Conservation (phyloP, 1,284 basidiomycete species). For the Malassezia restricta region DNA sequence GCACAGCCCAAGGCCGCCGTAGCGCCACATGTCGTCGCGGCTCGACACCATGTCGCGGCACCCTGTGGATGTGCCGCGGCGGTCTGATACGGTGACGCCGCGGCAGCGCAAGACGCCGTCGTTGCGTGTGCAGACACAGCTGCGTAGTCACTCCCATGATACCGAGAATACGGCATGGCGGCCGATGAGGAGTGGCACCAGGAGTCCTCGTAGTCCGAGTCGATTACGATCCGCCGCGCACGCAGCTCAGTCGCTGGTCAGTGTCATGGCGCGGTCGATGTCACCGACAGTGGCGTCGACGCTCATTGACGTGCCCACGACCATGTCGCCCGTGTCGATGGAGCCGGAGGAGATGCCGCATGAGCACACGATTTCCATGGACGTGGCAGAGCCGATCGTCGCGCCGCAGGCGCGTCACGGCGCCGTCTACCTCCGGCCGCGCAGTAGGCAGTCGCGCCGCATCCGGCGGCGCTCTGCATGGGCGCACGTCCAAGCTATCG, state of each 20-base stretch:
- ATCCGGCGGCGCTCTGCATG: background rate
- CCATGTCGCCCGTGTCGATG: constrained; percentile 5
- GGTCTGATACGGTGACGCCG: background rate
- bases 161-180: background rate
- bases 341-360: background rate
- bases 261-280: constrained; percentile 24
- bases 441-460: background rate
- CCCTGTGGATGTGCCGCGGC: background rate
- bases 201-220: background rate
- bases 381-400: background rate
- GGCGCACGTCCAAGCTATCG: background rate
- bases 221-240: constrained; percentile 21
- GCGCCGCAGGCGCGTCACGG: constrained; percentile 15
- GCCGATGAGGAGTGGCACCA: no score
- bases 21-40: background rate
- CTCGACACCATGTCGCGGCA: background rate
- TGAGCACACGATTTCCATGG: constrained; percentile 10
- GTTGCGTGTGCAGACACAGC: constrained; percentile 1
- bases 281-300: constrained; percentile 15
- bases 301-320: constrained; percentile 9
- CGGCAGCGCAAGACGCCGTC: background rate
- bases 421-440: constrained; percentile 9
- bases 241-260: constrained; percentile 32
- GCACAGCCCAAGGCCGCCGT: background rate
- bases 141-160: constrained; percentile 3